Conservation (phyloP, 2,329 filamentous ascomycete genomes). For the Monosporascus sp. region DNA sequence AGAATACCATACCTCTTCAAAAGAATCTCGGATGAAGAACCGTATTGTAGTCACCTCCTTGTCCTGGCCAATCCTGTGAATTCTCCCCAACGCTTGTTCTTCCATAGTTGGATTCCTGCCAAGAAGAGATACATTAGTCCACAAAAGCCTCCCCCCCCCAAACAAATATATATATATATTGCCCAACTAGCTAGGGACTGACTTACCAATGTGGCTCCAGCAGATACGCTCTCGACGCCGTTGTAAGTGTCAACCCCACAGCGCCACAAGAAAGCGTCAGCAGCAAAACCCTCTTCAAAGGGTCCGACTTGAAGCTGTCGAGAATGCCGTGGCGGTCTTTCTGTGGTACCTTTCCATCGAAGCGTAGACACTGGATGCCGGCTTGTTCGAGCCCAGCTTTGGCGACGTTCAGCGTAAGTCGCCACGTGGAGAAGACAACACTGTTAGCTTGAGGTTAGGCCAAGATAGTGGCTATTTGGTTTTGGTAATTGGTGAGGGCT, state of each 20-base stretch:
- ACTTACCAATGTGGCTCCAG: slow-evolving; percentile 45
- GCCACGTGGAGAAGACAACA: slow-evolving; percentile 48
- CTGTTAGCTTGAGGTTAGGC: slow-evolving; percentile 20
- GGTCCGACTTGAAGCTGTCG: slow-evolving; percentile 34
- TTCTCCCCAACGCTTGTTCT: slow-evolving; percentile 37
- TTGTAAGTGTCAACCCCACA: slow-evolving; percentile 46
- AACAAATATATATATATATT: not conserved
- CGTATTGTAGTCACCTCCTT: slow-evolving; percentile 32
- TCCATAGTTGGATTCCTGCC: slow-evolving; percentile 38
- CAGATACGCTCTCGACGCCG: slow-evolving; percentile 41
- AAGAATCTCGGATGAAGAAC: slow-evolving; percentile 31
- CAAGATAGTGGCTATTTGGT: too few relatives aligned
- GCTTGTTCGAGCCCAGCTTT: slow-evolving; percentile 33
- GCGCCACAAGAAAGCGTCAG: slow-evolving; percentile 47
- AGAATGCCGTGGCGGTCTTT: slow-evolving; percentile 36
- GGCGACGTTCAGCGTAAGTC: slow-evolving; percentile 41
- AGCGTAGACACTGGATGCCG: slow-evolving; percentile 32
- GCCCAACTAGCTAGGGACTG: not conserved
- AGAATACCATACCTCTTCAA: slow-evolving; percentile 28
- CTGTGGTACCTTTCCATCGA: slow-evolving; percentile 43
- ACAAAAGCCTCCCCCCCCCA: not conserved
- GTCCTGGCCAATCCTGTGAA: slow-evolving; percentile 32
- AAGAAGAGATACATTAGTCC: not conserved
- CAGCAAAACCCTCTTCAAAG: slow-evolving; percentile 36
- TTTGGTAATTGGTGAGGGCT: slow-evolving; percentile 5